Base-by-base conservation (phyloP, 345 rosid genomes). In the Citrus medica region DNA sequence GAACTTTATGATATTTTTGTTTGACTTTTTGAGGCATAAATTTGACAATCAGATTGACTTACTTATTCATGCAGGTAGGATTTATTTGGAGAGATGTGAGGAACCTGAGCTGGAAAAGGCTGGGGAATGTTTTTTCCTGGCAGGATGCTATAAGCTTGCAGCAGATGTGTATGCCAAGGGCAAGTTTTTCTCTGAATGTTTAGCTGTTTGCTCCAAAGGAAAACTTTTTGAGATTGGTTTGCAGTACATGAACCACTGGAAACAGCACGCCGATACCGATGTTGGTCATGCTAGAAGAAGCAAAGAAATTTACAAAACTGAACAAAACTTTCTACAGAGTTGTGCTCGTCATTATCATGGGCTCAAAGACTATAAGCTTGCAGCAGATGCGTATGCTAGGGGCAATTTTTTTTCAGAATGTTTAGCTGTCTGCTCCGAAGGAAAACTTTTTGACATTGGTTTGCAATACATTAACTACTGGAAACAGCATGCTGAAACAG, bases 121-220 rank as follows among this genome's bases (percentile, higher is more conserved):
- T 9, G 91, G 88, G 56, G 86, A 85, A 17, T 85, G 91, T 73
- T 85, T 88, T 69, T 33, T n/a, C 67, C 84, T 64, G 14, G 87
- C 87, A 25, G 70, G 83, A 63, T 5, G 68, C 24, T 85, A 82
- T 74, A 55, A 40, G 58, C 53, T 22, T 67, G 89, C 87, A 65
- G 89, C 87, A 8, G 82, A 86, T 55, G 86, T 79, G 5, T 88
- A 83, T 78, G 88, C 88, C 1, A 77, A 25, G 24, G 87, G 81
- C 33, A 79, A 78, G 19, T 8, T 75, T 63, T 86, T 83, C 73
- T 83, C 81, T 0, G 69, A 84, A 79, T 88, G 87, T 67, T 69
- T 86, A 42, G 67, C 67, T 48, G 82, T 78, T 55, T 88, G 90
- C 71, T 38, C 53, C 3, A 14, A 79, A 75, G 86, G 91, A 69